Evolutionary conservation across 1,284 basidiomycete genomes (phyloP).

Genomic region (Agroathelia rolfsii): DNA sequence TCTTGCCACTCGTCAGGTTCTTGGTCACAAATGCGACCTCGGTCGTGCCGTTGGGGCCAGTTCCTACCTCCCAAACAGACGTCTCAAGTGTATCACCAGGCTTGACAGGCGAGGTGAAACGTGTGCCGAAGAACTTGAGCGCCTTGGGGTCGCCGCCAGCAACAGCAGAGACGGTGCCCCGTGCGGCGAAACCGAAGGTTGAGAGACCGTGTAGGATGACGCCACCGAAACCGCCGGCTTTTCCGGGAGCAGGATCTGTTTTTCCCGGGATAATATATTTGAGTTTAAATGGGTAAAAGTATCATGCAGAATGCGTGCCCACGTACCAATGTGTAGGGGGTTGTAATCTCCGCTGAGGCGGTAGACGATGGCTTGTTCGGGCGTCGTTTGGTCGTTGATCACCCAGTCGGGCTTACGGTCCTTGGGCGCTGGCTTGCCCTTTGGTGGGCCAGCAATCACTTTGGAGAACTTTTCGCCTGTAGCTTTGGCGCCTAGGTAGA

Average conservation of each 20-base stretch:
- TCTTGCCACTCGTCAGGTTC: constrained; percentile 59
- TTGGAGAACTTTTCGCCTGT: constrained; percentile 62
- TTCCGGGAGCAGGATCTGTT: constrained; percentile 62
- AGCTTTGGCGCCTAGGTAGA: constrained; percentile 69
- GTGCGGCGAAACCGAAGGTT: constrained; percentile 69
- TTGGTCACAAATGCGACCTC: constrained; percentile 68
- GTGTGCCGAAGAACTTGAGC: constrained; percentile 56
- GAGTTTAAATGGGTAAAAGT: not conserved
- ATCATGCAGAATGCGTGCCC: not conserved
- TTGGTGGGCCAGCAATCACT: constrained; percentile 54
- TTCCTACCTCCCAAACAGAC: constrained; percentile 65
- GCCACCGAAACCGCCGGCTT: constrained; percentile 65
- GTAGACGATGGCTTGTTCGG: constrained; percentile 71
- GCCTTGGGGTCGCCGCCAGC: constrained; percentile 49
- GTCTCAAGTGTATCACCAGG: constrained; percentile 76
- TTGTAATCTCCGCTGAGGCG: constrained; percentile 82
- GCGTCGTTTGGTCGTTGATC: constrained; percentile 56
- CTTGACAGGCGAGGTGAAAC: constrained; percentile 74
- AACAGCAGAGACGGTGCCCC: constrained; percentile 54
- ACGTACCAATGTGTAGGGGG: constrained; percentile 69
- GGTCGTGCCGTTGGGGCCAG: constrained; percentile 51
- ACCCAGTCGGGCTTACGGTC: constrained; percentile 61
- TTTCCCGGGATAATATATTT: constrained; percentile 2
- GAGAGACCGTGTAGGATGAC: constrained; percentile 78
- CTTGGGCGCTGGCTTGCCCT: constrained; percentile 59